Base-by-base conservation (phyloP, 202 grass and related monocot species). In the Schoenoplectus tabernaemontani region DNA sequence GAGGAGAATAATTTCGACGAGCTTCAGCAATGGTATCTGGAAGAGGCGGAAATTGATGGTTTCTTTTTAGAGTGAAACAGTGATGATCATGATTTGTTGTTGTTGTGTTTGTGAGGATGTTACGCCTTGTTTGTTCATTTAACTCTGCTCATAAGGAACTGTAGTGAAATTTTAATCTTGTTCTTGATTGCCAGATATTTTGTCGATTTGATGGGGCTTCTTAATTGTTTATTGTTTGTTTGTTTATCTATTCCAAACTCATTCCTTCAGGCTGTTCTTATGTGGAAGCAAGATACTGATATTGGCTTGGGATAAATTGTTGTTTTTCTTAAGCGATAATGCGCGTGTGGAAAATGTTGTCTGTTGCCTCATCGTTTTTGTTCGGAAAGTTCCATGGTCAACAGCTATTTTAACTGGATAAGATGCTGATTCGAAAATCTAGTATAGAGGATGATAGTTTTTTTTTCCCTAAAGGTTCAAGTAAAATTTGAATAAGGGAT, bases 1-100 rank as follows among this genome's bases (percentile, higher is more conserved):
- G 87, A 95, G 5, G 96, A 95, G 0, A 85, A 95, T 0, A 89
- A 91, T 82, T 39, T 87, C 9, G 96, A 98, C 79, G 96, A 95
- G 47, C 96, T 95, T 46, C 91, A 96, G 43, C 87, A 88, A 58
- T 92, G 87, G 90, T 84, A 92, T 82, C 73, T 95, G 60, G 91
- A 88, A 62, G 88, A 83, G 16, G 93, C 56, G 32, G 32, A 17
- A 41, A 64, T 17, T 43, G 78, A 51, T 43, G 42, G 43, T 20
- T 19, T 65, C 1, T 17, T 65, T 7, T 8, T 64, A 28, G 58
- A 9, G 17, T 80, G 39, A 80, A 32, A 15, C 30, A 54, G 20
- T 75, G 47, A 75, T 56, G 46, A 9, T 75, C 16, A 20, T 58
- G 76, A 46, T 79, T 60, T 7, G 16, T 46, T 20, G 8, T 42